Conservation (phyloP, 352 stramenopile genomes). For the Phytopythium delawarense region DNA sequence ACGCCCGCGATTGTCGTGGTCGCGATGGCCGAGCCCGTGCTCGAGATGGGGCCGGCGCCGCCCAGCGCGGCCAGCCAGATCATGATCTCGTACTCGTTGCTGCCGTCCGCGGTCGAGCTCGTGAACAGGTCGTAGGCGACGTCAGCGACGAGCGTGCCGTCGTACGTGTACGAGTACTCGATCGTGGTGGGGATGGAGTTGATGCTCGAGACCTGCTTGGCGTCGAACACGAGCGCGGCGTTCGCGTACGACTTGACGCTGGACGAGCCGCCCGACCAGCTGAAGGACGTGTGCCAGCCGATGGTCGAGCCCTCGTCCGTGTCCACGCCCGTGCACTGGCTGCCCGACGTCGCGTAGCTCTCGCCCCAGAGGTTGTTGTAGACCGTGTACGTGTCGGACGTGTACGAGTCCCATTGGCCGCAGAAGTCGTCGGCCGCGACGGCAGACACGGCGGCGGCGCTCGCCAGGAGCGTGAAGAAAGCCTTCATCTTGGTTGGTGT, state of each 20-base stretch:
- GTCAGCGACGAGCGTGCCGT: conserved; percentile 14
- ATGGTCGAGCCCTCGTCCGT: conserved; percentile 13
- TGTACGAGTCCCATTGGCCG: conserved; percentile 26
- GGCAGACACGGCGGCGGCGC: neutral
- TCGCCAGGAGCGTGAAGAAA: neutral
- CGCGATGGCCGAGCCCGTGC: conserved; percentile 21
- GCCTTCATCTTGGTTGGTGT: conserved; percentile 1
- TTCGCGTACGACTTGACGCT: conserved; percentile 27
- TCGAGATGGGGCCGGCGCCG: conserved; percentile 27
- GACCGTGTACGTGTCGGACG: conserved; percentile 28
- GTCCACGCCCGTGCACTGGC: conserved; percentile 18
- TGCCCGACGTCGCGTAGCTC: conserved; percentile 16
- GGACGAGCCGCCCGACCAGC: conserved; percentile 17
- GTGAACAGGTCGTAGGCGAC: conserved; percentile 38
- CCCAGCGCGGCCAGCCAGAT: conserved; percentile 30
- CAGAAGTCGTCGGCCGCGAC: conserved; percentile 15
- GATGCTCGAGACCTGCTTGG: conserved; percentile 20
- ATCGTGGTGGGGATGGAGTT: conserved; percentile 28
- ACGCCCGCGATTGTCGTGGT: conserved; percentile 23
- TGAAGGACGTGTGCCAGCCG: conserved; percentile 17
- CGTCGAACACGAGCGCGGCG: conserved; percentile 17
- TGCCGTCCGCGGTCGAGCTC: conserved; percentile 17
- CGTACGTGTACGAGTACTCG: conserved; percentile 29
- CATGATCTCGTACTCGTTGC: conserved; percentile 33
- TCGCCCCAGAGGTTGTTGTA: conserved; percentile 38